A percentile compares a stretch with the other conserved stretches of the same genome.
Conservation (phyloP, 148 eudicot species). For the Arctostaphylos glauca region DNA sequence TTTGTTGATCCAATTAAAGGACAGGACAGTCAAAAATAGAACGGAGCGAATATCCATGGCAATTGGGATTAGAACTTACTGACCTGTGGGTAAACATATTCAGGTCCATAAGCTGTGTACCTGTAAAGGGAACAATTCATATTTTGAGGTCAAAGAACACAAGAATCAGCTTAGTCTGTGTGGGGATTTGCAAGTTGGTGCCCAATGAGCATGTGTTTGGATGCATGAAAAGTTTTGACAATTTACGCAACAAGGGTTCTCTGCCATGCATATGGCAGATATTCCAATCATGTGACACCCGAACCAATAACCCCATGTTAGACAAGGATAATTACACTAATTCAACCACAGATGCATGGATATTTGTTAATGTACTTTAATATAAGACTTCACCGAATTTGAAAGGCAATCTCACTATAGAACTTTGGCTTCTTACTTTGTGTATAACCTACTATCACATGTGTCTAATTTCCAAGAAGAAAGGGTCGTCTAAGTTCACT, state of each 20-base stretch:
- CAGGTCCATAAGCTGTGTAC: slow-evolving; percentile 30
- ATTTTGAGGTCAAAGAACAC: slow-evolving; percentile 6
- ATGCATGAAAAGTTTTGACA: background rate
- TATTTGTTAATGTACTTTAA: background rate
- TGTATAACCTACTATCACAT: background rate
- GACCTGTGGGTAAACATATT: slow-evolving; percentile 34
- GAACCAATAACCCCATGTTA: background rate
- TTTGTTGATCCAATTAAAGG: background rate
- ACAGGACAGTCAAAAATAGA: background rate
- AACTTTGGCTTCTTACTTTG: background rate
- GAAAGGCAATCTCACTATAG: background rate
- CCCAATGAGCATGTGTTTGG: background rate
- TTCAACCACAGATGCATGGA: background rate
- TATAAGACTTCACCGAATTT: background rate
- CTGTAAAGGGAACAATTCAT: slow-evolving; percentile 23
- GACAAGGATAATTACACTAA: background rate
- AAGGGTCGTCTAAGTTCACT: slow-evolving; percentile 3
- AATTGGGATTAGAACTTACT: slow-evolving; percentile 6
- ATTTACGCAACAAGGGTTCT: background rate
- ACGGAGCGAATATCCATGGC: background rate
- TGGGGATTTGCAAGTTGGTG: background rate
- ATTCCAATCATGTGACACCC: background rate
- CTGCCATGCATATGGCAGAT: background rate
- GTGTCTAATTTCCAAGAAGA: background rate
- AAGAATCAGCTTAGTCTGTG: background rate